These are phyloP conservation scores for Thelephora ganbajun DNA, from an alignment of 768 basidiomycete species.

Conservation along the genomic window DNA sequence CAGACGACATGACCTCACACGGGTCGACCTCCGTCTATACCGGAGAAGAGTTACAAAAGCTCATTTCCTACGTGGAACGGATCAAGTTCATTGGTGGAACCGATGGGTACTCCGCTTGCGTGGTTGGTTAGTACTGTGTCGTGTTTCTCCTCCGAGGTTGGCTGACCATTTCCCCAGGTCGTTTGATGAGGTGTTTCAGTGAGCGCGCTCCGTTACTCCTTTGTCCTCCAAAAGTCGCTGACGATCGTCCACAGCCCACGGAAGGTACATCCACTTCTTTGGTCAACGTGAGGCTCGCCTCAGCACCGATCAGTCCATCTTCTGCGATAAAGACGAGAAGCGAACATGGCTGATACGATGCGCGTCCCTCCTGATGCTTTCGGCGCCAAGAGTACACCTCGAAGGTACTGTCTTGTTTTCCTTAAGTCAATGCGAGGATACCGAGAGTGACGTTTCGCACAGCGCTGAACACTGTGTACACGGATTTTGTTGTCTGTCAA, in stretches of 20 bases:
- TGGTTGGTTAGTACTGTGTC: conserved; percentile 1
- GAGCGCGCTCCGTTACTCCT: neutral
- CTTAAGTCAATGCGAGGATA: no score
- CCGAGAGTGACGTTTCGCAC: no score
- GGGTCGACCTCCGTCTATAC: conserved; percentile 8
- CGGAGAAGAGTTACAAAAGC: conserved; percentile 6
- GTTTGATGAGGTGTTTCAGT: conserved; percentile 21
- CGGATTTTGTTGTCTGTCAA: conserved; percentile 3
- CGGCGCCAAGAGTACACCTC: conserved; percentile 15
- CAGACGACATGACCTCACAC: conserved; percentile 8
- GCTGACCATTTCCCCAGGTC: conserved; percentile 15
- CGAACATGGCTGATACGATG: conserved; percentile 9
- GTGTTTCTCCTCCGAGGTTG: neutral
- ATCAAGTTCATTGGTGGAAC: neutral
- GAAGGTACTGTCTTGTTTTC: neutral
- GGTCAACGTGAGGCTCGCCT: conserved; percentile 34
- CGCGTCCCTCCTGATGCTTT: conserved; percentile 12
- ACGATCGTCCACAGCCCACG: conserved; percentile 10
- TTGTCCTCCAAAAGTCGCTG: conserved; percentile 20
- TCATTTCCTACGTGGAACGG: conserved; percentile 7
- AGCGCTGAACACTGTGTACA: conserved; percentile 13
- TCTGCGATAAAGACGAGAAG: conserved; percentile 1
- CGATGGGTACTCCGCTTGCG: conserved; percentile 1
- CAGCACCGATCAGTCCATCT: conserved; percentile 27
- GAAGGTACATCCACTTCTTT: conserved; percentile 29